Conservation (phyloP, 495 filamentous ascomycete genomes). For the Neurospora intermedia region DNA sequence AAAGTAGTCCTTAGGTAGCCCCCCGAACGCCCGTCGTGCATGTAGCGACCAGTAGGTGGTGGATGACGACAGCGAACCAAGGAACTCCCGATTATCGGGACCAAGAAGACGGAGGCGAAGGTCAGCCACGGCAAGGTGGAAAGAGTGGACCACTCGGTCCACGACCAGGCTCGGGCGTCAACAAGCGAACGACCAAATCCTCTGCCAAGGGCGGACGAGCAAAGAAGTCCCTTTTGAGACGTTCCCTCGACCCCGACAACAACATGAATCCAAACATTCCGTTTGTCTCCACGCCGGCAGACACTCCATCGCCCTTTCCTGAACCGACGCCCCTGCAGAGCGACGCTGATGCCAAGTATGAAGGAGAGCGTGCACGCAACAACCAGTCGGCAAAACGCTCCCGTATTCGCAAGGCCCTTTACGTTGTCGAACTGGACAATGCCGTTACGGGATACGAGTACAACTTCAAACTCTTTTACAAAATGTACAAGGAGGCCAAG, state of each 20-base stretch:
- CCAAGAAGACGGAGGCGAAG: not conserved
- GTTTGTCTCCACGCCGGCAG: not conserved
- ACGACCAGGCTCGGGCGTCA: not conserved
- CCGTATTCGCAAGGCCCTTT: not conserved
- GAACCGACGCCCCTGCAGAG: not conserved
- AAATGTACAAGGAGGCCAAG: not conserved
- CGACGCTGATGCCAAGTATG: not conserved
- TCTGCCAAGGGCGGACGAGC: not conserved
- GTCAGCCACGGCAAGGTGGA: not conserved
- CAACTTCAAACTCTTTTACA: constrained; percentile 1
- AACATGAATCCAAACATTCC: not conserved
- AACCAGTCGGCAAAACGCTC: constrained; percentile 4
- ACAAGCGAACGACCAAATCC: not conserved
- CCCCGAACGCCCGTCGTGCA: not conserved
- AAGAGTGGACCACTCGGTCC: not conserved
- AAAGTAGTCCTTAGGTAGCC: not conserved
- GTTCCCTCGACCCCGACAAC: not conserved
- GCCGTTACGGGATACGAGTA: not conserved
- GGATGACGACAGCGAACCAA: not conserved
- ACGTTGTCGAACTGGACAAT: constrained; percentile 5
- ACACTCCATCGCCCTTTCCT: not conserved
- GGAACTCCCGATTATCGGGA: not conserved
- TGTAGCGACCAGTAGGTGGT: not conserved
- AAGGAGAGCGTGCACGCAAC: not conserved
- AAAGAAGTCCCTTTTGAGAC: not conserved